Conservation (phyloP, 176 grass and related monocot genomes). For the Carex cristatella region DNA sequence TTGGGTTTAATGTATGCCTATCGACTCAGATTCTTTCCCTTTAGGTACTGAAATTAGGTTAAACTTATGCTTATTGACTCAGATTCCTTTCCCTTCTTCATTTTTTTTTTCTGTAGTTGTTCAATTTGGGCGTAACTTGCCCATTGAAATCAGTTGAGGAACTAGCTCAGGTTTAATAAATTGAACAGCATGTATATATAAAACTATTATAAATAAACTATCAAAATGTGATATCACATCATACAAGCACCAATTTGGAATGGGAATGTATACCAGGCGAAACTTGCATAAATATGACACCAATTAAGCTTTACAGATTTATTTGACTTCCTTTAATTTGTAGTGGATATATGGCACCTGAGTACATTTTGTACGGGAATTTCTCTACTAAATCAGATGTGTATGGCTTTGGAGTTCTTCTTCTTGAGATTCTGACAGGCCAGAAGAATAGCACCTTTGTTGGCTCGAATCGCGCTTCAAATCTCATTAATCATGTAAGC, state of each 20-base stretch:
- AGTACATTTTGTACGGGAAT: slow-evolving; percentile 10
- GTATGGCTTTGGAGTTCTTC: slow-evolving; percentile 14
- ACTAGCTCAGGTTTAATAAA: neutral
- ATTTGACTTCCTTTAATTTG: neutral
- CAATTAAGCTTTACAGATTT: neutral
- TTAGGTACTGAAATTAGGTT: neutral
- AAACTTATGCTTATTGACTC: neutral
- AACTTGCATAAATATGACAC: neutral
- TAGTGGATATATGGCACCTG: slow-evolving; percentile 20
- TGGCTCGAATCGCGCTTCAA: neutral
- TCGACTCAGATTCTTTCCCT: neutral
- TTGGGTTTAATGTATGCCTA: neutral
- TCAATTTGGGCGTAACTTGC: neutral
- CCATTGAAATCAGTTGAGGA: neutral
- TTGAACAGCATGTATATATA: neutral
- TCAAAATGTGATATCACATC: neutral
- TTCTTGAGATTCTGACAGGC: slow-evolving; percentile 18
- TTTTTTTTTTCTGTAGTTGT: neutral
- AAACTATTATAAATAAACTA: neutral
- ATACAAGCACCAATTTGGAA: too few relatives aligned
- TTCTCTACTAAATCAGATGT: slow-evolving; percentile 20
- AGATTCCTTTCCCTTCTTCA: too few relatives aligned
- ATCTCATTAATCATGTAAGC: slow-evolving; percentile 11
- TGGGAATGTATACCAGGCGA: neutral
- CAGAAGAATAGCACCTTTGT: slow-evolving; percentile 12